Percentiles rank a stretch among this genome's conserved stretches.
Conservation (phyloP, 1,139 yeast species). For the Hyphopichia wangnamkhiaoensis region DNA sequence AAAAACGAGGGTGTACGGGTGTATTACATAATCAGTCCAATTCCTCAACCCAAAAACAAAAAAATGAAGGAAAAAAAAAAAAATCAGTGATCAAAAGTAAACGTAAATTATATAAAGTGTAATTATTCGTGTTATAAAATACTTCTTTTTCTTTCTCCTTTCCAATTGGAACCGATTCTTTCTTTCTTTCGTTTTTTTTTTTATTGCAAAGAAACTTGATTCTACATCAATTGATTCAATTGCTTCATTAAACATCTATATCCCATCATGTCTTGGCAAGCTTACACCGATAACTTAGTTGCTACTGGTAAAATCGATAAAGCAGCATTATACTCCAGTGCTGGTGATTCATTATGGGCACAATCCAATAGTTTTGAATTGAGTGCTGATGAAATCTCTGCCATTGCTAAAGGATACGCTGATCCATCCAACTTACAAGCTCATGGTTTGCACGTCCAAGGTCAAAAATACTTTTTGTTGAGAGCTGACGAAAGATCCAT, state of each 20-base stretch:
- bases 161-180: background rate
- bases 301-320: constrained; percentile 86
- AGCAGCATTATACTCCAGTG: constrained; percentile 91
- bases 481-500: constrained; percentile 92
- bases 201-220: background rate
- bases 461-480: constrained; percentile 83
- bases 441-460: constrained; percentile 80
- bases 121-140: background rate
- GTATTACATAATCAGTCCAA: background rate
- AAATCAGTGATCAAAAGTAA: background rate
- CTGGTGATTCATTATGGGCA: constrained; percentile 97
- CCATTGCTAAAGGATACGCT: constrained; percentile 76
- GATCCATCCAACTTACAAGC: constrained; percentile 80
- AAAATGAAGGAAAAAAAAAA: no score
- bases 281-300: constrained; percentile 90
- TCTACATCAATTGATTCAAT: background rate
- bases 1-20: background rate
- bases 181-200: background rate
- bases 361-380: constrained; percentile 71
- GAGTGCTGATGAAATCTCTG: constrained; percentile 68
- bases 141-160: constrained; percentile 1
- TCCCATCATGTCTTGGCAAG: constrained; percentile 51
- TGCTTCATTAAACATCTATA: background rate
- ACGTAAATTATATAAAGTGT: no score
- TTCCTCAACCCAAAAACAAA: background rate